Percentiles rank a stretch among this genome's conserved stretches.
These are phyloP conservation scores for Calophaca sinica DNA, from an alignment of 306 rosid genomes.

Conservation along the genomic window DNA sequence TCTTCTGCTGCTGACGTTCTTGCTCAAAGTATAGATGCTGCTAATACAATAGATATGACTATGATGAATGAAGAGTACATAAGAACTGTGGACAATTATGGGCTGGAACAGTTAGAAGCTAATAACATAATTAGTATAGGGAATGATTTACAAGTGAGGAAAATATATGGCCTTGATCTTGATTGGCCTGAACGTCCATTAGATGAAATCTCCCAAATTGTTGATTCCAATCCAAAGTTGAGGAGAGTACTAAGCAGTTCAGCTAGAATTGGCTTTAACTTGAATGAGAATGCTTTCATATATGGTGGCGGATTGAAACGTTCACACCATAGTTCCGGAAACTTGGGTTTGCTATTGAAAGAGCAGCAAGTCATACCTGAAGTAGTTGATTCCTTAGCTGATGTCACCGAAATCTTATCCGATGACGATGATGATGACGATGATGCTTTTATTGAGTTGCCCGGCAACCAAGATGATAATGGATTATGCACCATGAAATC, in stretches of 20 bases:
- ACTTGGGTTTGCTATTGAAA: conserved; percentile 59
- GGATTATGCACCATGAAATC: conserved; percentile 43
- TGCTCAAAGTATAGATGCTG: conserved; percentile 60
- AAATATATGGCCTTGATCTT: conserved; percentile 71
- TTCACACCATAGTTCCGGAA: conserved; percentile 70
- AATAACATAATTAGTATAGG: conserved; percentile 55
- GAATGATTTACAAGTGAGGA: conserved; percentile 59
- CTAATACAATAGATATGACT: conserved; percentile 56
- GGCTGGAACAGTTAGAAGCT: conserved; percentile 51
- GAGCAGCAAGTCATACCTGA: conserved; percentile 56
- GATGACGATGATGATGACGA: conserved; percentile 68
- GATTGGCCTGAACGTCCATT: conserved; percentile 95
- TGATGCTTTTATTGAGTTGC: conserved; percentile 60
- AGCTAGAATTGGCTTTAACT: conserved; percentile 72
- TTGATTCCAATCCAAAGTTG: conserved; percentile 69
- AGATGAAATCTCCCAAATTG: conserved; percentile 77
- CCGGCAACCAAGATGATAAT: conserved; percentile 39
- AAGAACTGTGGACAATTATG: conserved; percentile 45
- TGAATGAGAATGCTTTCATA: conserved; percentile 54
- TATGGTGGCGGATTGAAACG: conserved; percentile 59
- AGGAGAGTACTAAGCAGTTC: conserved; percentile 84
- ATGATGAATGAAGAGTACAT: conserved; percentile 52
- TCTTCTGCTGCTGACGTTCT: conserved; percentile 80
- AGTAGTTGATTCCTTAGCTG: conserved; percentile 62
- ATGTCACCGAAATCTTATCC: conserved; percentile 51